A percentile compares a stretch with the other conserved stretches of the same genome.
Conservation (phyloP, 2,329 filamentous ascomycete species). For the Plenodomus tracheiphilus region DNA sequence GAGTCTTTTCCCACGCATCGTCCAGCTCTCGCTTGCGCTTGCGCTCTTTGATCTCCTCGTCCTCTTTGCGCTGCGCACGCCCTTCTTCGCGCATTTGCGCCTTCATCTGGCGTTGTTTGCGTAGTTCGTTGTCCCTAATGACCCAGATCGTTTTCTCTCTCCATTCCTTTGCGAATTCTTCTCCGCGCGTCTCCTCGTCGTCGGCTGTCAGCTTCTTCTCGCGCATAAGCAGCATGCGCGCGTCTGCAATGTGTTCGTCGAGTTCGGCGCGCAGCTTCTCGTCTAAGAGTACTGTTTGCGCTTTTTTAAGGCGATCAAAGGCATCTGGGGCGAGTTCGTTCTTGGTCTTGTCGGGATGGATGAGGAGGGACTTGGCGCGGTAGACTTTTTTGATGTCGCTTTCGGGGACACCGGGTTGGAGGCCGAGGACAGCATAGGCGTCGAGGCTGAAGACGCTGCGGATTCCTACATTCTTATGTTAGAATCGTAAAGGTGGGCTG, state of each 20-base stretch:
- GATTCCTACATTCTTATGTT: constrained; percentile 56
- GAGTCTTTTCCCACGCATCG: constrained; percentile 90
- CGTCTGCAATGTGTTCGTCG: constrained; percentile 94
- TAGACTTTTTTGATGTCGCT: constrained; percentile 94
- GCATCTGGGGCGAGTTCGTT: constrained; percentile 91
- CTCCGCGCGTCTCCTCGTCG: constrained; percentile 81
- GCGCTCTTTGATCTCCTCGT: constrained; percentile 74
- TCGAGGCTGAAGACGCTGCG: constrained; percentile 84
- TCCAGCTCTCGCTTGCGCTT: constrained; percentile 78
- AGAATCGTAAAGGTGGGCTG: not conserved
- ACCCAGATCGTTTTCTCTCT: constrained; percentile 87
- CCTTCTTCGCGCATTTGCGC: constrained; percentile 97
- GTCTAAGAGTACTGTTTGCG: constrained; percentile 87
- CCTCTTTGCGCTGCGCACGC: constrained; percentile 79
- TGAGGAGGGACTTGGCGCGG: constrained; percentile 96
- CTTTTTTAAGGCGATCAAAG: constrained; percentile 95
- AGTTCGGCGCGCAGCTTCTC: constrained; percentile 86
- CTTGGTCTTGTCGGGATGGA: constrained; percentile 96
- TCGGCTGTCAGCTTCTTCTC: constrained; percentile 93
- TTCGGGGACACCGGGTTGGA: constrained; percentile 92
- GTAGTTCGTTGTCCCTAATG: constrained; percentile 88
- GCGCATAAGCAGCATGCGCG: constrained; percentile 90
- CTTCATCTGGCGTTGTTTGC: constrained; percentile 81
- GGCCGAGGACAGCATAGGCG: constrained; percentile 89
- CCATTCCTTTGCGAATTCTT: constrained; percentile 83